These are phyloP conservation scores for Mycena epipterygia DNA, from an alignment of 768 basidiomycete genomes.

Conservation along the genomic window DNA sequence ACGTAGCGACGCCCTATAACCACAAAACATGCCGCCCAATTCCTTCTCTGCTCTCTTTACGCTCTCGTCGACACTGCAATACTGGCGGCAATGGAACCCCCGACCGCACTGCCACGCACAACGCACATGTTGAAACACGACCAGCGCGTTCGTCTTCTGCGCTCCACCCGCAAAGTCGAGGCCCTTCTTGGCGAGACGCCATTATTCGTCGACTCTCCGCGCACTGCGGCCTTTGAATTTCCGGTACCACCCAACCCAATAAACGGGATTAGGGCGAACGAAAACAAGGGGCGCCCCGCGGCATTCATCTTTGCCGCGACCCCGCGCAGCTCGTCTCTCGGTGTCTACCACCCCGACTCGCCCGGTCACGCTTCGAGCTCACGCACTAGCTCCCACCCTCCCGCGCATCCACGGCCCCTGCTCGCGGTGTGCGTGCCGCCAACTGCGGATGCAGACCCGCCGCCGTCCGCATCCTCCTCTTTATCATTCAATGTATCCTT, in stretches of 20 bases:
- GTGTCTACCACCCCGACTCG: too few species aligned
- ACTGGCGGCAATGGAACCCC: too few species aligned
- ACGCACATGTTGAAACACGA: conserved; percentile 13
- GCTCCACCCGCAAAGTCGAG: conserved; percentile 55
- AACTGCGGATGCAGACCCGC: too few species aligned
- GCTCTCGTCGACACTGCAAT: too few species aligned
- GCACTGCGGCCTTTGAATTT: neutral
- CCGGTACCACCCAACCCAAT: too few species aligned
- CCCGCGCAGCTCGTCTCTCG: conserved; percentile 13
- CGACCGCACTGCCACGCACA: too few species aligned
- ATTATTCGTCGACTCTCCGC: conserved; percentile 26
- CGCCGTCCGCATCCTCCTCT: neutral
- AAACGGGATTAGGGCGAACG: too few species aligned
- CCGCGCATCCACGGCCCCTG: neutral
- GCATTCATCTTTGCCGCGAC: conserved; percentile 6
- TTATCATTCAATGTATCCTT: neutral
- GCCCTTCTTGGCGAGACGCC: conserved; percentile 51
- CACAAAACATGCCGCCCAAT: too few species aligned
- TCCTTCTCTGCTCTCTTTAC: too few species aligned
- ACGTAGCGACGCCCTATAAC: too few species aligned
- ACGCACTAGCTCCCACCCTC: neutral
- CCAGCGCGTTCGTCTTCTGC: conserved; percentile 45
- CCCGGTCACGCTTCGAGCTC: too few species aligned
- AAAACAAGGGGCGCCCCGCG: neutral
- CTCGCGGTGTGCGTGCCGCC: conserved; percentile 14